Conservation (phyloP, 2,329 filamentous ascomycete genomes). For the Myriangium duriaei region DNA sequence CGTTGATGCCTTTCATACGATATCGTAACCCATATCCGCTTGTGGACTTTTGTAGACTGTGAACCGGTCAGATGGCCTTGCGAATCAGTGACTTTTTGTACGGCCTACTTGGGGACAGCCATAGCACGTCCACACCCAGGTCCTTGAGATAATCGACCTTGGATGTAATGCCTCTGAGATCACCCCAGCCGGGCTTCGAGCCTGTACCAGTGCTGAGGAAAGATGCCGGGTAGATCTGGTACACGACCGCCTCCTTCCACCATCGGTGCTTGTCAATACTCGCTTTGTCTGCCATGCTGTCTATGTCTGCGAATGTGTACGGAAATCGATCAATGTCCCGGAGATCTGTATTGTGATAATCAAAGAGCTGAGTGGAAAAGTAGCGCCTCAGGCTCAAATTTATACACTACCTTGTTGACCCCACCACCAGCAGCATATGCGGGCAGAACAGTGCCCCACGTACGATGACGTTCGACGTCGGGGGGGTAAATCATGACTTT, state of each 20-base stretch:
- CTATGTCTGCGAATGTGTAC: background rate
- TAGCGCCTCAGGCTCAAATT: too few relatives aligned
- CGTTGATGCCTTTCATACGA: too few relatives aligned
- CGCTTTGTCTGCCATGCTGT: conserved; percentile 11
- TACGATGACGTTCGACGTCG: too few relatives aligned
- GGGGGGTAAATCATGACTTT: too few relatives aligned
- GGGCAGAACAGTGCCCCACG: too few relatives aligned
- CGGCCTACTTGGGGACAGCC: conserved; percentile 41
- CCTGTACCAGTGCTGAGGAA: conserved; percentile 48
- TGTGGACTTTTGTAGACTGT: conserved; percentile 40
- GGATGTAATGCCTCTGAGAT: conserved; percentile 51
- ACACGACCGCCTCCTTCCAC: conserved; percentile 29
- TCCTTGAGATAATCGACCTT: conserved; percentile 52
- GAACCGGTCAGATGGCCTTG: background rate
- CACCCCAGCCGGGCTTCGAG: conserved; percentile 42
- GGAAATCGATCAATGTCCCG: too few relatives aligned
- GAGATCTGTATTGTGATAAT: too few relatives aligned
- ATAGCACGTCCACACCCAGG: conserved; percentile 50
- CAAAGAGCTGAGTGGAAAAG: too few relatives aligned
- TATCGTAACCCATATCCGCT: conserved; percentile 43
- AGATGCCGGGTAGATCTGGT: conserved; percentile 46
- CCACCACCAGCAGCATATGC: too few relatives aligned
- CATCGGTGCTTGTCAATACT: conserved; percentile 17
- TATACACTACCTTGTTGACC: too few relatives aligned
- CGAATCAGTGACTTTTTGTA: conserved; percentile 9